Percentiles rank a stretch among this genome's conserved stretches.
phyloP scores from a whole-genome alignment of 2,329 filamentous ascomycete genomes.

The Exophiala lecanii-corni region DNA sequence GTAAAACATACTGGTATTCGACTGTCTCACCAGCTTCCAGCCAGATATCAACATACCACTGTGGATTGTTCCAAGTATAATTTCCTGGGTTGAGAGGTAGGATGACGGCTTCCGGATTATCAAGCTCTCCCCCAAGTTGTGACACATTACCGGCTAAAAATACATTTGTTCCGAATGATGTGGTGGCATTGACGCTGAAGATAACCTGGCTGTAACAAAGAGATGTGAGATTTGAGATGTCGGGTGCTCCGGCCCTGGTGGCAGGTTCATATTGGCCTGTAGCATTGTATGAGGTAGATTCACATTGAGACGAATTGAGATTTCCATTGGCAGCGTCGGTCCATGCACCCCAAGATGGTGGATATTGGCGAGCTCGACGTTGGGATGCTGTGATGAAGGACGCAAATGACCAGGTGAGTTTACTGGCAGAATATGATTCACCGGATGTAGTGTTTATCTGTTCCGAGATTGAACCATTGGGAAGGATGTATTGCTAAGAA shows the following conservation, averaged over 20 bases:
- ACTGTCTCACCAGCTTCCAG: slow-evolving; percentile 54
- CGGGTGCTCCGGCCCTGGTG: slow-evolving; percentile 16
- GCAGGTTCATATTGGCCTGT: slow-evolving; percentile 24
- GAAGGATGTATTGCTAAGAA: slow-evolving; percentile 42
- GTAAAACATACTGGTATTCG: slow-evolving; percentile 66
- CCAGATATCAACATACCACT: slow-evolving; percentile 55
- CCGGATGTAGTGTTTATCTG: slow-evolving; percentile 38
- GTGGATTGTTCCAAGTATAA: slow-evolving; percentile 9
- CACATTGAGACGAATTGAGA: slow-evolving; percentile 16
- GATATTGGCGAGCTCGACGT: slow-evolving; percentile 21
- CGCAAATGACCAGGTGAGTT: slow-evolving; percentile 45
- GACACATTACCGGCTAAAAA: slow-evolving; percentile 59
- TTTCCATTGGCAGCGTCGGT: slow-evolving; percentile 11
- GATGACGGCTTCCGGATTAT: slow-evolving; percentile 9
- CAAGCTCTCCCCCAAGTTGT: slow-evolving; percentile 47
- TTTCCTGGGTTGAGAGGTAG: slow-evolving; percentile 16
- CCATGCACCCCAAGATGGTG: slow-evolving; percentile 25
- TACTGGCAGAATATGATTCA: slow-evolving; percentile 34
- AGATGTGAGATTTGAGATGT: slow-evolving; percentile 12
- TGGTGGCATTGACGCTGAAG: slow-evolving; percentile 19
- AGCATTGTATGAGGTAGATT: slow-evolving; percentile 18
- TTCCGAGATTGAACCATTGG: slow-evolving; percentile 52
- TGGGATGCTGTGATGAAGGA: slow-evolving; percentile 34
- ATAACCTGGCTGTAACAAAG: slow-evolving; percentile 19
- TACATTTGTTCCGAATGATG: slow-evolving; percentile 51